phyloP scores from a whole-genome alignment of 805 yeast species.

The Candida ovalis region DNA sequence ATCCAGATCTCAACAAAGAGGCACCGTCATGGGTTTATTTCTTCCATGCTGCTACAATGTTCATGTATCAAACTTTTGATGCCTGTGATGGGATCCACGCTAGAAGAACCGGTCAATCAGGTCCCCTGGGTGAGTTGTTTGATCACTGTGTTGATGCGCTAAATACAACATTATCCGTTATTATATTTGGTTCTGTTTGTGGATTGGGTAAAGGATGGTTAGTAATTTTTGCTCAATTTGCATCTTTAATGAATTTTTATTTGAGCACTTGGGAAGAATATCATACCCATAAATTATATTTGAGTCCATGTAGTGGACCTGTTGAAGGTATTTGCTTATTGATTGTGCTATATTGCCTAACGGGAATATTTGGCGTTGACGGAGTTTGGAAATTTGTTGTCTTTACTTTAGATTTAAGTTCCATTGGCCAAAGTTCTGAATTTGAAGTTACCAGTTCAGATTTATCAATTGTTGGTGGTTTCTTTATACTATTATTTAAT shows the following conservation, averaged over 20 bases:
- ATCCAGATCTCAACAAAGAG: slow-evolving; percentile 58
- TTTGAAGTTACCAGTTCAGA: slow-evolving; percentile 38
- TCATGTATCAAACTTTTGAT: slow-evolving; percentile 91
- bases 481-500: slow-evolving; percentile 56
- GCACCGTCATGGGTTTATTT: slow-evolving; percentile 77
- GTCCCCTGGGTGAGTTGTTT: slow-evolving; percentile 91
- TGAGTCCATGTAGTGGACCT: slow-evolving; percentile 85
- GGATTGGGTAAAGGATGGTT: slow-evolving; percentile 69
- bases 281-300: slow-evolving; percentile 77
- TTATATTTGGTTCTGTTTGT: slow-evolving; percentile 72
- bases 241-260: slow-evolving; percentile 76
- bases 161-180: slow-evolving; percentile 69
- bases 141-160: slow-evolving; percentile 79
- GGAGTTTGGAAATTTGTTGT: slow-evolving; percentile 49
- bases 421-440: slow-evolving; percentile 26
- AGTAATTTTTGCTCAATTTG: slow-evolving; percentile 63
- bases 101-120: slow-evolving; percentile 89
- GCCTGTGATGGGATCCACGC: slow-evolving; percentile 97
- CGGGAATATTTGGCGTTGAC: slow-evolving; percentile 68
- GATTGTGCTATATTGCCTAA: slow-evolving; percentile 47
- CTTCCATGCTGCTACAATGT: slow-evolving; percentile 75
- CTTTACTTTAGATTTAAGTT: slow-evolving; percentile 36
- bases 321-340: slow-evolving; percentile 86
- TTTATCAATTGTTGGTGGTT: slow-evolving; percentile 48
- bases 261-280: slow-evolving; percentile 94